phyloP scores from a whole-genome alignment of 2,329 filamentous ascomycete species.

The Gaeumannomyces tritici region DNA sequence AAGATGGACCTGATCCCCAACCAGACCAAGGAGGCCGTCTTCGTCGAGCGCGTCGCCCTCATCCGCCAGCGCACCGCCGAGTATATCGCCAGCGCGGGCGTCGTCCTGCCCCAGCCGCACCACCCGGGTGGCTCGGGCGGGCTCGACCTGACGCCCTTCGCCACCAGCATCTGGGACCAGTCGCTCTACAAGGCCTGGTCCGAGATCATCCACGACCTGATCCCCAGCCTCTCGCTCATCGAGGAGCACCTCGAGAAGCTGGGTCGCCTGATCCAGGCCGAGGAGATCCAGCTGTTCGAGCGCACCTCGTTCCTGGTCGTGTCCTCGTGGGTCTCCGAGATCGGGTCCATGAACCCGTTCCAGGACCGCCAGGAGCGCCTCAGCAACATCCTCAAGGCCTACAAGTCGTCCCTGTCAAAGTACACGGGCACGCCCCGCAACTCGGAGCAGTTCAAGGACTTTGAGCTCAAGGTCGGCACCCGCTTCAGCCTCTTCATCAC shows the following conservation, averaged over 20 bases:
- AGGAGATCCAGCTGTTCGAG: slow-evolving; percentile 92
- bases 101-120: slow-evolving; percentile 14
- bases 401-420: slow-evolving; percentile 75
- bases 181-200: slow-evolving; percentile 98
- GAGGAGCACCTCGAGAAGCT: slow-evolving; percentile 77
- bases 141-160: slow-evolving; percentile 76
- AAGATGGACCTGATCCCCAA: slow-evolving; percentile 95
- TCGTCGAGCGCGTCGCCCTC: slow-evolving; percentile 70
- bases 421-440: slow-evolving; percentile 75
- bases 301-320: slow-evolving; percentile 93
- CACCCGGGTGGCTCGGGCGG: slow-evolving; percentile 13
- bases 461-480: slow-evolving; percentile 68
- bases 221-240: slow-evolving; percentile 86
- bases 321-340: slow-evolving; percentile 74
- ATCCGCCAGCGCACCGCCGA: slow-evolving; percentile 65
- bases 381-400: slow-evolving; percentile 96
- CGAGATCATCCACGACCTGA: slow-evolving; percentile 92
- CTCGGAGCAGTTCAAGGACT: slow-evolving; percentile 69
- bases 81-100: slow-evolving; percentile 30
- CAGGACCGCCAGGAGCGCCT: slow-evolving; percentile 89
- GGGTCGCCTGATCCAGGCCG: slow-evolving; percentile 77
- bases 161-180: slow-evolving; percentile 98
- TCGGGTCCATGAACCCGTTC: slow-evolving; percentile 73
- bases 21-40: slow-evolving; percentile 68
- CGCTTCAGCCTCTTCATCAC: slow-evolving; percentile 91